These are phyloP conservation scores for Noccaea bulbosa DNA, from an alignment of 345 rosid genomes.

Conservation along the genomic window DNA sequence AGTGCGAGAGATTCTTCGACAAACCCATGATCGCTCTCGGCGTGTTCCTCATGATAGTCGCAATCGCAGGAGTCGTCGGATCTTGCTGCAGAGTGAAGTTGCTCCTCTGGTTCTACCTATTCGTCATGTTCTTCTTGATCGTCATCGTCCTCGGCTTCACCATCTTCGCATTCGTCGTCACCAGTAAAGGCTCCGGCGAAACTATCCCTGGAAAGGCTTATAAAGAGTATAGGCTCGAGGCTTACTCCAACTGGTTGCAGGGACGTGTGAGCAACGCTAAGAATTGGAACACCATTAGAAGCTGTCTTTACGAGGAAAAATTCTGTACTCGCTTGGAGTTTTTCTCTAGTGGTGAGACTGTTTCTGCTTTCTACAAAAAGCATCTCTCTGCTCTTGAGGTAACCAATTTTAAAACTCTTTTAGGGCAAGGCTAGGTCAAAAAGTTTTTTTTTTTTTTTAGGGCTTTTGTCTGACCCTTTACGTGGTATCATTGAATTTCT, in stretches of 20 bases:
- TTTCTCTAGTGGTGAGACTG: slow-evolving; percentile 28
- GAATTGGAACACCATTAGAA: slow-evolving; percentile 71
- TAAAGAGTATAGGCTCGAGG: slow-evolving; percentile 75
- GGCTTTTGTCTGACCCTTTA: slow-evolving; percentile 4
- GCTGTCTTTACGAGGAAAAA: slow-evolving; percentile 60
- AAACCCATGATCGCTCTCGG: slow-evolving; percentile 73
- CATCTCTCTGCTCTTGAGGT: slow-evolving; percentile 66
- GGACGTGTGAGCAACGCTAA: slow-evolving; percentile 58
- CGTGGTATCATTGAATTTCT: not conserved
- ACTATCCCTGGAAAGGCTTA: slow-evolving; percentile 64
- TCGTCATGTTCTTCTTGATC: slow-evolving; percentile 79
- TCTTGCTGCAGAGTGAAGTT: slow-evolving; percentile 83
- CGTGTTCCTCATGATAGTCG: slow-evolving; percentile 70
- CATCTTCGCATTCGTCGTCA: slow-evolving; percentile 75
- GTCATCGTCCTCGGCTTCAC: slow-evolving; percentile 69
- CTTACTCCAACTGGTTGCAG: slow-evolving; percentile 72
- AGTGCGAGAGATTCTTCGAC: slow-evolving; percentile 81
- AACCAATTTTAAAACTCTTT: not conserved
- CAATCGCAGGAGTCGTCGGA: slow-evolving; percentile 82
- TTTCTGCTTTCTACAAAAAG: slow-evolving; percentile 36
- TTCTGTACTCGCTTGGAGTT: slow-evolving; percentile 49
- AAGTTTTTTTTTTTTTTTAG: not conserved
- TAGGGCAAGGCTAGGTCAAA: not conserved
- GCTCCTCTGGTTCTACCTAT: slow-evolving; percentile 80
- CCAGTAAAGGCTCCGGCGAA: slow-evolving; percentile 81